Base-by-base conservation (phyloP, 345 rosid genomes). In the Salix arbutifolia region DNA sequence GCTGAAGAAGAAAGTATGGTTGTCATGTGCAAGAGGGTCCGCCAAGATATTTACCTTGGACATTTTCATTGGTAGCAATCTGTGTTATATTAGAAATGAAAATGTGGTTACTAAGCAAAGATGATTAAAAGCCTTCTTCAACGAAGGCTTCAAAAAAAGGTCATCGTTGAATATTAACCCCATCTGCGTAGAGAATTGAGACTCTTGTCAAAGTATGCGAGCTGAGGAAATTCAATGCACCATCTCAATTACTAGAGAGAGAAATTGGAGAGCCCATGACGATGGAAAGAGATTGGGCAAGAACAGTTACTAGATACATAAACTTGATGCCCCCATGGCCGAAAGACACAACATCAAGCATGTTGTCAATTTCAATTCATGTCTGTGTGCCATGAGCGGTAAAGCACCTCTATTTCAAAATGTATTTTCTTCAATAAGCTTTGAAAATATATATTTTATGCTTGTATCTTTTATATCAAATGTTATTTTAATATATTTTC, bases 281-380 rank as follows among this genome's bases (percentile, higher is more conserved):
- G 26, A 56, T 19, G 23, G 23, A 56, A 7, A 8, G 19, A 6
- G n/a, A 35, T 4, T 11, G n/a, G 10, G 2, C 3, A 18, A 1
- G 3, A 64, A 5, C 14, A 16, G 56, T 23, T 46, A 67, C 23
- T 25, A 42, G 60, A 58, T 76, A 7, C 61, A 72, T 9, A 30
- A 71, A 70, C 46, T 21, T 30, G 46, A 72, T 62, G 67, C 82
- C 78, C 71, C 86, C 82, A 46, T 78, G 3, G 50, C 74, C 82
- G 48, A 78, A 67, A 84, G 50, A 26, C 5, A 21, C 8, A 23
- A 35, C 79, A 78, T 81, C 82, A 80, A 31, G 33, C 33, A 31
- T 31, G 33, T 31, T 31, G 4, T 31, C 33, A 4, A 31, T 31
- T 31, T 31, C 33, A 31, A 3, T 31, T 3, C 33, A 31, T 31